phyloP scores from a whole-genome alignment of 306 rosid genomes.

The Prunus fruticosa region DNA sequence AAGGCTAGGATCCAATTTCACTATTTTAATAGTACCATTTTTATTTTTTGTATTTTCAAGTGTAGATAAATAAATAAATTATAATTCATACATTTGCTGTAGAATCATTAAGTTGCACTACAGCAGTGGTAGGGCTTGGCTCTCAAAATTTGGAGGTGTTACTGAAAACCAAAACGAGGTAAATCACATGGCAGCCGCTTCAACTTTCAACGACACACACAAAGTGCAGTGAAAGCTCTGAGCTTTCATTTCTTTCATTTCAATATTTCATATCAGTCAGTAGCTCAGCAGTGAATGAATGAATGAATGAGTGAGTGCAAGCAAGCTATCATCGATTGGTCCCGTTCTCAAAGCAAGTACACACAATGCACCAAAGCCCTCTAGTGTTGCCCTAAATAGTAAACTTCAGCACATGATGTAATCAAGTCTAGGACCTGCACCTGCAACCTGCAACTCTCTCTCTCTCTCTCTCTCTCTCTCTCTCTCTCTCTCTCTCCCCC shows the following conservation, averaged over 20 bases:
- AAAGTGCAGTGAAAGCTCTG: constrained; percentile 40
- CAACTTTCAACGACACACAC: constrained; percentile 10
- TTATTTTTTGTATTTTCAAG: not conserved
- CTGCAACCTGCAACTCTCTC: constrained; percentile 5
- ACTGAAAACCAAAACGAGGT: constrained; percentile 24
- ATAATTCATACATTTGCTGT: not conserved
- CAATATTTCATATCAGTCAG: constrained; percentile 27
- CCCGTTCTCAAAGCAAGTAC: constrained; percentile 36
- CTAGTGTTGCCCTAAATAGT: constrained; percentile 36
- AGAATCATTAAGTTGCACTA: constrained; percentile 22
- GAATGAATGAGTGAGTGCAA: constrained; percentile 30
- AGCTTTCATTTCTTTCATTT: constrained; percentile 44
- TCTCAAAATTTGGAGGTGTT: constrained; percentile 35
- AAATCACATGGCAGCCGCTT: constrained; percentile 11
- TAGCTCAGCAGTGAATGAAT: constrained; percentile 10
- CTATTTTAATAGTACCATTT: no score
- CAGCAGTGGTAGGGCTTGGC: constrained; percentile 1
- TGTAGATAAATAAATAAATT: not conserved
- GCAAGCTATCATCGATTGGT: constrained; percentile 22
- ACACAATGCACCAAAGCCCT: constrained; percentile 13
- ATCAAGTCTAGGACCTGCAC: not conserved
- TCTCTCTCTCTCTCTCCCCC: not conserved
- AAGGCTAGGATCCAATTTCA: no score
- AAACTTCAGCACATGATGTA: constrained; percentile 23
- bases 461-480: not conserved